A percentile compares a stretch with the other conserved stretches of the same genome.
phyloP scores from a whole-genome alignment of 805 yeast genomes.

The Pichia ethanolica region DNA sequence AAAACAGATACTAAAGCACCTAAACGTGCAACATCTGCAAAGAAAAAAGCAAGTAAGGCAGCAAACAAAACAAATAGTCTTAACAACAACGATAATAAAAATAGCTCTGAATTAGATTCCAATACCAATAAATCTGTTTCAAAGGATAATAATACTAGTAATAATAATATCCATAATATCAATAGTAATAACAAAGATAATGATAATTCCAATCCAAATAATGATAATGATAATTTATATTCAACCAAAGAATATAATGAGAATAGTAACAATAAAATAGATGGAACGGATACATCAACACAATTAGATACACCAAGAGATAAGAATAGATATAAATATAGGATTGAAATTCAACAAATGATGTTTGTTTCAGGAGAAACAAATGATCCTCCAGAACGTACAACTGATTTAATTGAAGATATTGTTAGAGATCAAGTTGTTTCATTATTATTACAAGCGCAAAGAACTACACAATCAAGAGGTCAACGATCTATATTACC shows the following conservation, averaged over 20 bases:
- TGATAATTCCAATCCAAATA: background rate
- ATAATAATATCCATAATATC: background rate
- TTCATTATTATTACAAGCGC: constrained; percentile 69
- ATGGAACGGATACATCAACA: background rate
- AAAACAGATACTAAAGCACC: background rate
- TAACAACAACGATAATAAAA: background rate
- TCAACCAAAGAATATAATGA: background rate
- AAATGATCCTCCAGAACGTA: constrained; percentile 87
- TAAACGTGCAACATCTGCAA: background rate
- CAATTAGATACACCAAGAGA: constrained; percentile 11
- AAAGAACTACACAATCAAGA: constrained; percentile 66
- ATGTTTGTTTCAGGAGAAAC: constrained; percentile 97
- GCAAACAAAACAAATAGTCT: background rate
- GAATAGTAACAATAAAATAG: background rate
- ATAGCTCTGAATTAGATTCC: background rate
- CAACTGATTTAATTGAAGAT: constrained; percentile 90
- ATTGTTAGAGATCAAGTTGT: constrained; percentile 92
- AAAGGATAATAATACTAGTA: background rate
- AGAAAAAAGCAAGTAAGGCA: background rate
- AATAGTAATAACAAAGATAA: background rate
- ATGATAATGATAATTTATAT: background rate
- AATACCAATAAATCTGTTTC: background rate
- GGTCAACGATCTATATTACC: constrained; percentile 82
- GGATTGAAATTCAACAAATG: constrained; percentile 95
- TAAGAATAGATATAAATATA: constrained; percentile 57